Evolutionary conservation across 2,329 filamentous ascomycete genomes (phyloP).

Genomic region (Hypoxylon sp.): DNA sequence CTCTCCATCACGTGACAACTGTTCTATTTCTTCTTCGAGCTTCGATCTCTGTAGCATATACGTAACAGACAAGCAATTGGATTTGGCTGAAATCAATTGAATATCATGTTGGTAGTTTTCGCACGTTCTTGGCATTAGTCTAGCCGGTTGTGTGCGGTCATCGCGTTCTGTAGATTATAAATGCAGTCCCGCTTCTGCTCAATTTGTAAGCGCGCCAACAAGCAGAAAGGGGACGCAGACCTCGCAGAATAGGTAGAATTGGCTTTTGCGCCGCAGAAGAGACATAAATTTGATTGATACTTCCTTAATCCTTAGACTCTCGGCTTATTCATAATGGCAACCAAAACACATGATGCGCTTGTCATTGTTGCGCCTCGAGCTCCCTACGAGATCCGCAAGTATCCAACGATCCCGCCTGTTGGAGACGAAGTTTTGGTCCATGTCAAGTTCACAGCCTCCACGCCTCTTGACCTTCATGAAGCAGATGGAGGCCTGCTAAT

Average conservation of each 20-base stretch:
- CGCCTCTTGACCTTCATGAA: conserved; percentile 73
- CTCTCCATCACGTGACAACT: background rate
- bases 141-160: background rate
- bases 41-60: background rate
- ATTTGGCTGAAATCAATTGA: background rate
- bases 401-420: conserved; percentile 52
- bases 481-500: conserved; percentile 72
- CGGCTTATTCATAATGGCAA: conserved; percentile 31
- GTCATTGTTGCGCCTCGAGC: conserved; percentile 49
- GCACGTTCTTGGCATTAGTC: background rate
- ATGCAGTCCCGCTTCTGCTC: background rate
- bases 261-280: background rate
- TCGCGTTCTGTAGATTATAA: background rate
- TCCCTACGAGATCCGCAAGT: conserved; percentile 49
- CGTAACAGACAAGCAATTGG: background rate
- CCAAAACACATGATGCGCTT: conserved; percentile 49
- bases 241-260: background rate
- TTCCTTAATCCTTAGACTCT: background rate
- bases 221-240: background rate
- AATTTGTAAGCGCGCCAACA: conserved; percentile 14
- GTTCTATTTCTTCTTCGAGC: conserved; percentile 1
- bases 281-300: background rate
- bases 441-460: conserved; percentile 72
- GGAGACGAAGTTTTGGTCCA: conserved; percentile 67
- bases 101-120: background rate